phyloP scores from a whole-genome alignment of 768 basidiomycete species.

The Pleurotus ostreatus region DNA sequence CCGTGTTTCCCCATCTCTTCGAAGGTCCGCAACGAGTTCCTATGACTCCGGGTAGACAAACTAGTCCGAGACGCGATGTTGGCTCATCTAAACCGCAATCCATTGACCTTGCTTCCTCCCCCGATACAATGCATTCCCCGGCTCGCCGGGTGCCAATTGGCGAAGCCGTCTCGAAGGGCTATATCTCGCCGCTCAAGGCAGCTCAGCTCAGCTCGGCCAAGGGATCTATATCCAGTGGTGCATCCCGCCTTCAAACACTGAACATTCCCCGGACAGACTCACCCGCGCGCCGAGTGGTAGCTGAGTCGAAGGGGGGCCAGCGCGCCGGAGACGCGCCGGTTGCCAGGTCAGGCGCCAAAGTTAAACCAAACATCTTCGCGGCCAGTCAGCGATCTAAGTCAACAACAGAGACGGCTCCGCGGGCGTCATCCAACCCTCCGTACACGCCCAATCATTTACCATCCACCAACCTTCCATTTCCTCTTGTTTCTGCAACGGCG shows the following conservation, averaged over 20 bases:
- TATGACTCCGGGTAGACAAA: constrained; percentile 15
- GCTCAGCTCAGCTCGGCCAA: constrained; percentile 22
- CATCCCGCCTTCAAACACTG: constrained; percentile 21
- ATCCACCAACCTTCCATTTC: constrained; percentile 6
- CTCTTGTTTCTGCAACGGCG: constrained; percentile 11
- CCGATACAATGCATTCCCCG: constrained; percentile 47
- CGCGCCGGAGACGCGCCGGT: no score
- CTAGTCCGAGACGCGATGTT: constrained; percentile 17
- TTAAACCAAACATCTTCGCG: no score
- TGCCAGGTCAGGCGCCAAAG: constrained; percentile 8
- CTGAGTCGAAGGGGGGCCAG: not conserved
- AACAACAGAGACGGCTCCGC: not conserved
- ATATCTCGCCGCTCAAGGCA: constrained; percentile 45
- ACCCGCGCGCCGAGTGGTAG: constrained; percentile 36
- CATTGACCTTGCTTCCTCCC: constrained; percentile 17
- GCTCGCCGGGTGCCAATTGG: constrained; percentile 60
- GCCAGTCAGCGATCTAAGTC: no score
- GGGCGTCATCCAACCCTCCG: not conserved
- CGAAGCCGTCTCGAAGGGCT: constrained; percentile 45
- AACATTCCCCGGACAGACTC: constrained; percentile 31
- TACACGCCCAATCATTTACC: not conserved
- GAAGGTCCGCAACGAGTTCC: constrained; percentile 5
- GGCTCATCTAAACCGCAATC: constrained; percentile 30
- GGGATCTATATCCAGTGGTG: constrained; percentile 5
- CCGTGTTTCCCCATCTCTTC: constrained; percentile 2